Conservation (phyloP, 257 asterid genomes). For the Cynanchum wilfordii region DNA sequence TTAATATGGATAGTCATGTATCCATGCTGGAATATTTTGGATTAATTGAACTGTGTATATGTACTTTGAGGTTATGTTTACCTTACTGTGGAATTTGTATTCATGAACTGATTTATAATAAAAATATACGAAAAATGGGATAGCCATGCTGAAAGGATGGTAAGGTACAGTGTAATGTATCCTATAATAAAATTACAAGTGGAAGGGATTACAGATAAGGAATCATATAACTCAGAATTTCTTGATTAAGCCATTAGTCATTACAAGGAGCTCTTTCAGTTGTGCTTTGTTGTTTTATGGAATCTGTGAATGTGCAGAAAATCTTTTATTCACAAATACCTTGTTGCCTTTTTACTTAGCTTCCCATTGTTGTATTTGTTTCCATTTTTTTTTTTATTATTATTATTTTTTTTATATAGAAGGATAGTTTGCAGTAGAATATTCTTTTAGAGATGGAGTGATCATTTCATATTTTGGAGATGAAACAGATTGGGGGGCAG, state of each 20-base stretch:
- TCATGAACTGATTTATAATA: background rate
- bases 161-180: no score
- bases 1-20: background rate
- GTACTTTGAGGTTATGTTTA: background rate
- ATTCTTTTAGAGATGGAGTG: no score
- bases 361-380: no score
- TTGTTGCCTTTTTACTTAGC: background rate
- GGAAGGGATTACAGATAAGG: background rate
- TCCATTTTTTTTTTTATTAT: no score
- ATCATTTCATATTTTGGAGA: no score
- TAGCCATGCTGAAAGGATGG: background rate
- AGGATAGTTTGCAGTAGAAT: no score
- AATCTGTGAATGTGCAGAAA: background rate
- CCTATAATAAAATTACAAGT: no score
- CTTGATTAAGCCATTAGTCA: no score
- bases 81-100: background rate
- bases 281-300: background rate
- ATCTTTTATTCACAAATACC: background rate
- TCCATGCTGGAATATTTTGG: background rate
- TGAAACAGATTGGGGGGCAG: no score
- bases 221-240: background rate
- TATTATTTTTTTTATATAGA: no score
- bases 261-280: background rate
- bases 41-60: background rate
- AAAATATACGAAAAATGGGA: background rate